Percentiles rank a stretch among this genome's conserved stretches.
Evolutionary conservation across 352 stramenopile species (phyloP).

Genomic region (Phytophthora agathidicida): DNA sequence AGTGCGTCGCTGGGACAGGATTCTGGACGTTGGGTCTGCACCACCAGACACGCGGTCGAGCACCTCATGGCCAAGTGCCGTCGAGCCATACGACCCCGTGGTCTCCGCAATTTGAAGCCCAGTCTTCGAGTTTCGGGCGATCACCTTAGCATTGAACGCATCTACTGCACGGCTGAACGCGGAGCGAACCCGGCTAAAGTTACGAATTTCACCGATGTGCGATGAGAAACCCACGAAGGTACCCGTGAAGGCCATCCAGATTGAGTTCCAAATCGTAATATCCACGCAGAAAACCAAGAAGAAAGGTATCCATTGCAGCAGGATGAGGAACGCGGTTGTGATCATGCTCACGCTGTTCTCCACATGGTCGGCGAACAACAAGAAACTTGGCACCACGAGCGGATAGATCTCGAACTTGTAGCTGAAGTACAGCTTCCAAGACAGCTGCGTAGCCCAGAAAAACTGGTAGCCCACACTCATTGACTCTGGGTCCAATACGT

Average conservation of each 20-base stretch:
- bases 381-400: conserved; percentile 94
- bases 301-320: conserved; percentile 96
- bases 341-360: conserved; percentile 87
- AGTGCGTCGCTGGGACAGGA: conserved; percentile 39
- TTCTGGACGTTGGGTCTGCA: conserved; percentile 33
- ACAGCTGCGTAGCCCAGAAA: conserved; percentile 95
- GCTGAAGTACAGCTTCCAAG: conserved; percentile 98
- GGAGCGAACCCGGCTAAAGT: conserved; percentile 87
- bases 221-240: conserved; percentile 97
- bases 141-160: conserved; percentile 88
- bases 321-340: conserved; percentile 90
- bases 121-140: conserved; percentile 78
- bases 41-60: conserved; percentile 55
- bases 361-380: conserved; percentile 97
- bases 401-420: conserved; percentile 98
- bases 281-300: conserved; percentile 99
- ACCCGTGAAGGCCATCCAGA: conserved; percentile 97
- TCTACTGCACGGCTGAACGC: conserved; percentile 89
- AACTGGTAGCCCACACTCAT: conserved; percentile 93
- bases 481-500: conserved; percentile 94
- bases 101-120: conserved; percentile 58
- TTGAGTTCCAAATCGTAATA: conserved; percentile 98
- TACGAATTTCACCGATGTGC: conserved; percentile 96
- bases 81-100: conserved; percentile 54
- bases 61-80: conserved; percentile 57